Conservation (phyloP, 176 grass and related monocot genomes). For the Oryza glaberrima region DNA sequence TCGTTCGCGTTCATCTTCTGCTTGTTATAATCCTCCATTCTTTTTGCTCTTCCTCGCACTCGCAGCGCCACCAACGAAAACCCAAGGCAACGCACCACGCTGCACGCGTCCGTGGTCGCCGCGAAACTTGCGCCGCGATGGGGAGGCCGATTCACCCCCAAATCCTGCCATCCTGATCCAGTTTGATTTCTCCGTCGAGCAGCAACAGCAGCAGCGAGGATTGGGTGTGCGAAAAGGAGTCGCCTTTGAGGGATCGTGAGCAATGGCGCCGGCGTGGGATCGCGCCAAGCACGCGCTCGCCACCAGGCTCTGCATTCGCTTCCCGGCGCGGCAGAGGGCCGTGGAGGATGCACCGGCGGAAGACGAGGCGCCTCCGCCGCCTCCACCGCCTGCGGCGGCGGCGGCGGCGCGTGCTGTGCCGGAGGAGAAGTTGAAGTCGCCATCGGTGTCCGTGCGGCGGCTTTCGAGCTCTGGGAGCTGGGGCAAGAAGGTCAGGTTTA, state of each 20-base stretch:
- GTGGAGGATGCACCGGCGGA: conserved; percentile 6
- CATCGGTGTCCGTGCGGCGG: conserved; percentile 38
- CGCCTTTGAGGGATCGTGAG: background rate
- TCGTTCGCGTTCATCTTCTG: background rate
- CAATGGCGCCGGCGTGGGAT: conserved; percentile 70
- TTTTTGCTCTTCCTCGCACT: background rate
- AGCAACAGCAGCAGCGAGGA: background rate
- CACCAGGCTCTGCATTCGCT: conserved; percentile 50
- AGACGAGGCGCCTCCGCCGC: background rate
- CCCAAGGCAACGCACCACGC: background rate
- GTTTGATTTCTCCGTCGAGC: background rate
- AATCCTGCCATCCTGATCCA: conserved; percentile 7
- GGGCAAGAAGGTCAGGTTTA: conserved; percentile 41
- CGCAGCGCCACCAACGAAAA: conserved; percentile 24
- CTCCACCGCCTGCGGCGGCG: background rate
- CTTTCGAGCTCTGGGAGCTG: conserved; percentile 43
- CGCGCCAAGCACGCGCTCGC: conserved; percentile 63
- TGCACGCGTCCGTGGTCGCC: background rate
- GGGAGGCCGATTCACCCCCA: background rate
- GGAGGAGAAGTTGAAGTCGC: conserved; percentile 1
- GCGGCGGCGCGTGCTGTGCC: background rate
- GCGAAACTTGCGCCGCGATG: background rate
- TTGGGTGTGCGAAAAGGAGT: conserved; percentile 8
- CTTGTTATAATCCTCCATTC: background rate
- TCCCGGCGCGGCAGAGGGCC: conserved; percentile 40